These are phyloP conservation scores for Arthroderma sp. DNA, from an alignment of 2,329 filamentous ascomycete genomes.

Conservation along the genomic window DNA sequence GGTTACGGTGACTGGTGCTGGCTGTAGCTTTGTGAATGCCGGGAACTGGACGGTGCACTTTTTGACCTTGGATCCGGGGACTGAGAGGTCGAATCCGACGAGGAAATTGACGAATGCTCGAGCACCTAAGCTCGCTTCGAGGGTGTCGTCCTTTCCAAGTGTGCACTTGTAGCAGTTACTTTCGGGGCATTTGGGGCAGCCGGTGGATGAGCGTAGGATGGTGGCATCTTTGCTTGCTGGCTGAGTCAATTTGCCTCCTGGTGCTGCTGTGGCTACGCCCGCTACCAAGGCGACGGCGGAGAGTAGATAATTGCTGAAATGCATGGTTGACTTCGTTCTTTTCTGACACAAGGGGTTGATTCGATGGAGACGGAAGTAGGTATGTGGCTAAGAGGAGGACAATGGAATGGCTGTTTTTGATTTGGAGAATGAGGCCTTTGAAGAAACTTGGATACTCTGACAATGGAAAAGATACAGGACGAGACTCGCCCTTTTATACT, in stretches of 20 bases:
- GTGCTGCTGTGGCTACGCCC: background rate
- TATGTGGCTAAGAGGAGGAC: no score
- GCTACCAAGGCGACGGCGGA: background rate
- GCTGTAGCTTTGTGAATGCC: background rate
- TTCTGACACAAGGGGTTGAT: no score
- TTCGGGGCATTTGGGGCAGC: conserved; percentile 2
- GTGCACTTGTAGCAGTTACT: conserved; percentile 4
- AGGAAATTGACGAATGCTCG: background rate
- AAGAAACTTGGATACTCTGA: no score
- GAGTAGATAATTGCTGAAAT: conserved; percentile 1
- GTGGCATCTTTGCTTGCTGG: conserved; percentile 2
- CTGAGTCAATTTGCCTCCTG: background rate
- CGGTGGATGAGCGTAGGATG: conserved; percentile 1
- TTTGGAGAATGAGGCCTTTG: no score
- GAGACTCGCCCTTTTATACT: no score
- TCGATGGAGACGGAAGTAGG: no score
- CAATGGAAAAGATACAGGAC: no score
- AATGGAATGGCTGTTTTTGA: no score
- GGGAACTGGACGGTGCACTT: conserved; percentile 5
- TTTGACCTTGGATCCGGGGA: background rate
- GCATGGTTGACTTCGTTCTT: background rate
- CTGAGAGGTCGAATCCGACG: conserved; percentile 2
- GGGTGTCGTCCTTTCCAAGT: background rate
- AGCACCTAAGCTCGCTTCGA: background rate
- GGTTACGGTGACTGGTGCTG: background rate